Base-by-base conservation (phyloP, 1,284 basidiomycete genomes). In the Fomitiporia mediterranea region DNA sequence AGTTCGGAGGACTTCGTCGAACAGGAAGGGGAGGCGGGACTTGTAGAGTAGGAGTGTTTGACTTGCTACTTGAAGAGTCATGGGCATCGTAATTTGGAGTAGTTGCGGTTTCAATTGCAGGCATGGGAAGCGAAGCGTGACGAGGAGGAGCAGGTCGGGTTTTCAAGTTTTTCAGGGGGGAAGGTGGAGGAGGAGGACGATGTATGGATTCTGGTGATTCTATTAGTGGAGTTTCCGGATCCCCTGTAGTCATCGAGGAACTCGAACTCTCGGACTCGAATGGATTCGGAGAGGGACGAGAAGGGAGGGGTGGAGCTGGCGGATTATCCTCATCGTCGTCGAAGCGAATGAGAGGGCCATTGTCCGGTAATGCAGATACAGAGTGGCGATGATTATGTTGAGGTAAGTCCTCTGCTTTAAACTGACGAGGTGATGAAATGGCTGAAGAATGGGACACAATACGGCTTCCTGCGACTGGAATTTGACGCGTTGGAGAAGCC, bases 1-100 rank as follows among this genome's bases (percentile, higher is more conserved):
- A 13, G 30, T 51, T 39, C 2, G 51, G 49, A 35, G 61, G 60
- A 27, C 54, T 57, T n/a, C 49, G 56, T 30, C 58, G 61, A n/a
- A 44, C 60, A 17, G 58, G 57, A 23, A 51, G 51, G 6, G 53
- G 61, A 43, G 60, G 58, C 27, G 54, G 60, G n/a, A 57, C 46
- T 50, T 59, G 55, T 27, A 53, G 44, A n/a, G 57, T 57, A 30
- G 56, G 57, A 42, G 37, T 65, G 53, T n/a, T 61, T 44, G 53
- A 28, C 21, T 55, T 46, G 1, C 38, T 42, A 19, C 34, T 53
- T 11, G 42, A 38, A 46, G n/a, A 13, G 15, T 27, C 28, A 13
- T 35, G 30, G 3, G 35, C n/a, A 13, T 59, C 54, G n/a, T 15
- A 17, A 28, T 25, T 21, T 9, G 48, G 17, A 23, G 17, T 32